Conservation (phyloP, 2,329 filamentous ascomycete genomes). For the Aspergillus sp. region DNA sequence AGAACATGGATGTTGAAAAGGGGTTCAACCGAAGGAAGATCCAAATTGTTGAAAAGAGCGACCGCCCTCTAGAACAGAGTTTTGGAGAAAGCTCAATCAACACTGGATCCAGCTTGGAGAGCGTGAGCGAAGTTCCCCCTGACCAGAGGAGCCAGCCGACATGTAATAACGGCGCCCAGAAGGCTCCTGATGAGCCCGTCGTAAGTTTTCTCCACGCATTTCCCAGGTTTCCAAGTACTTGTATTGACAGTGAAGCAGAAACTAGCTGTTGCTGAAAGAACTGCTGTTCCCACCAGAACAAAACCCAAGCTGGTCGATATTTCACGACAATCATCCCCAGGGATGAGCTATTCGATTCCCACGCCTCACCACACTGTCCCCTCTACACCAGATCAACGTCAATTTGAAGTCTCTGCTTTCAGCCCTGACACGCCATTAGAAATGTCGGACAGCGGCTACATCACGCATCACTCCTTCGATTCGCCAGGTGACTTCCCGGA, state of each 20-base stretch:
- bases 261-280: constrained; percentile 28
- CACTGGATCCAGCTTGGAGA: too few species aligned
- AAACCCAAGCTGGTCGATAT: constrained; percentile 36
- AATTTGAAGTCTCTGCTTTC: constrained; percentile 34
- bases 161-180: not conserved
- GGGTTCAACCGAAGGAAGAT: constrained; percentile 30
- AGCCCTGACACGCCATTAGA: constrained; percentile 35
- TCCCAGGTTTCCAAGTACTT: too few species aligned
- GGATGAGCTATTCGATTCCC: constrained; percentile 19
- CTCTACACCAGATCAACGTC: constrained; percentile 29
- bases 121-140: too few species aligned
- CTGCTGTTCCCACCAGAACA: constrained; percentile 31
- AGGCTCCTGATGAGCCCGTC: constrained; percentile 17
- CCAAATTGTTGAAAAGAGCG: constrained; percentile 33
- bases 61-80: constrained; percentile 16
- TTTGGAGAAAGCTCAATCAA: not conserved
- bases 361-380: constrained; percentile 23
- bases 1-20: constrained; percentile 18
- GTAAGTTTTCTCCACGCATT: constrained; percentile 11
- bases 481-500: constrained; percentile 19
- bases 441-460: constrained; percentile 31
- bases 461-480: constrained; percentile 21
- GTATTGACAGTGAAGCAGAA: constrained; percentile 16
- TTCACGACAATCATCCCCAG: constrained; percentile 29
- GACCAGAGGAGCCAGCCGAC: too few species aligned